A percentile compares a stretch with the other conserved stretches of the same genome.
Conservation (phyloP, 176 grass and related monocot species). For the Panicum miliaceum region DNA sequence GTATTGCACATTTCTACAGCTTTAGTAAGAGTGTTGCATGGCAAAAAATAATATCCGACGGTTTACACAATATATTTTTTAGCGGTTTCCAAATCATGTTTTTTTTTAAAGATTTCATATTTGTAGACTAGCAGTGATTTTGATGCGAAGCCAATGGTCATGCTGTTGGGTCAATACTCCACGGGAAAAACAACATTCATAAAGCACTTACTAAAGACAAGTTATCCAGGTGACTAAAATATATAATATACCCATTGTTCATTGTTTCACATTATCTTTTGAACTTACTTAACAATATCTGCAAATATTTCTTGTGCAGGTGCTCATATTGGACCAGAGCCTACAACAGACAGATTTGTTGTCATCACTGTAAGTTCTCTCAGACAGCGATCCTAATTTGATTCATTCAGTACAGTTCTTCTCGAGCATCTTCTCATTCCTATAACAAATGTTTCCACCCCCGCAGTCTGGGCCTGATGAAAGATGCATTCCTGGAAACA, state of each 20-base stretch:
- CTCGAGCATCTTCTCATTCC: background rate
- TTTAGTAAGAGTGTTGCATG: background rate
- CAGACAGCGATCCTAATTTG: background rate
- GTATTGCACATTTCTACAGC: background rate
- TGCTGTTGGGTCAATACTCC: constrained; percentile 97
- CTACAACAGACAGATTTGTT: constrained; percentile 91
- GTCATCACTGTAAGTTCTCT: constrained; percentile 69
- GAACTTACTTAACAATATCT: background rate
- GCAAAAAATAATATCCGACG: background rate
- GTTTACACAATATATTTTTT: background rate
- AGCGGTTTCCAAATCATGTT: background rate
- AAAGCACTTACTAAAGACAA: constrained; percentile 82
- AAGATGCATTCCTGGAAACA: constrained; percentile 89
- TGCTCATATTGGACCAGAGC: constrained; percentile 91
- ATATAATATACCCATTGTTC: background rate
- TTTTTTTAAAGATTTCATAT: background rate
- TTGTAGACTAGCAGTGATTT: constrained; percentile 88
- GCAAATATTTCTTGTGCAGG: constrained; percentile 46
- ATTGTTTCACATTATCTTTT: background rate
- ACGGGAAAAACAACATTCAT: constrained; percentile 98
- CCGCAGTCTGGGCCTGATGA: constrained; percentile 80
- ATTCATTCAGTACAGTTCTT: background rate
- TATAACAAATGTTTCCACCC: constrained; percentile 4
- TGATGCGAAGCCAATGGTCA: constrained; percentile 95
- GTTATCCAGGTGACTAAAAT: constrained; percentile 73